Conservation (phyloP, 139 green algal species). For the Limnomonas spitsbergensis region DNA sequence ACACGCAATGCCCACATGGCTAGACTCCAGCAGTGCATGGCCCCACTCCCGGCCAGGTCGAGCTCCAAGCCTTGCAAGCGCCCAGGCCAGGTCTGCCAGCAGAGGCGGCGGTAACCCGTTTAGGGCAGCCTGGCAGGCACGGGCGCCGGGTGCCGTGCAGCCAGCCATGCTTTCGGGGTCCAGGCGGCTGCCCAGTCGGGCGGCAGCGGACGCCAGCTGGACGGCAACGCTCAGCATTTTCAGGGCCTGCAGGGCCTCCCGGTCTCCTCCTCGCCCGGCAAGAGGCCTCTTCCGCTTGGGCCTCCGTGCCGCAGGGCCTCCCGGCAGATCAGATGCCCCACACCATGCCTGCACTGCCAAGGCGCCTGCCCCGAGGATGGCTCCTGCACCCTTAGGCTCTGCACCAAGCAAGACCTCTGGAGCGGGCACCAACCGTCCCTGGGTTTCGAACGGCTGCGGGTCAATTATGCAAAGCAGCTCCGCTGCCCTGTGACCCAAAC, state of each 20-base stretch:
- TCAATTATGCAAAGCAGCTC: neutral
- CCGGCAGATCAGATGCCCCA: neutral
- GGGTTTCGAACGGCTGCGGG: neutral
- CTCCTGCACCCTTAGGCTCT: neutral
- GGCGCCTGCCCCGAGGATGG: neutral
- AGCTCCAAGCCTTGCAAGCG: neutral
- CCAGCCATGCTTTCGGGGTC: neutral
- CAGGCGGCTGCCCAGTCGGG: neutral
- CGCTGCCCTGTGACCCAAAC: neutral
- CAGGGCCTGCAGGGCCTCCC: too few relatives aligned
- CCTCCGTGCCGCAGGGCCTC: too few relatives aligned
- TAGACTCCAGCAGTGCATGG: neutral
- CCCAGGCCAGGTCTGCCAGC: neutral
- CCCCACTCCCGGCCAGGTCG: neutral
- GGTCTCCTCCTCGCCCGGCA: too few relatives aligned
- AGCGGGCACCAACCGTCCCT: neutral
- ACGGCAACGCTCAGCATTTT: neutral
- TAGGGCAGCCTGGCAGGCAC: neutral
- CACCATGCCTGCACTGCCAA: neutral
- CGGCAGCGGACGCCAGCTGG: neutral
- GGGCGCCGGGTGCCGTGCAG: neutral
- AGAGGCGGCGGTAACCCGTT: neutral
- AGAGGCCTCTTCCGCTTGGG: neutral
- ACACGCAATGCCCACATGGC: neutral
- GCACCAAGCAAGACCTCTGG: neutral